Evolutionary conservation across 495 filamentous ascomycete genomes (phyloP).

Genomic region (Podospora appendiculata): DNA sequence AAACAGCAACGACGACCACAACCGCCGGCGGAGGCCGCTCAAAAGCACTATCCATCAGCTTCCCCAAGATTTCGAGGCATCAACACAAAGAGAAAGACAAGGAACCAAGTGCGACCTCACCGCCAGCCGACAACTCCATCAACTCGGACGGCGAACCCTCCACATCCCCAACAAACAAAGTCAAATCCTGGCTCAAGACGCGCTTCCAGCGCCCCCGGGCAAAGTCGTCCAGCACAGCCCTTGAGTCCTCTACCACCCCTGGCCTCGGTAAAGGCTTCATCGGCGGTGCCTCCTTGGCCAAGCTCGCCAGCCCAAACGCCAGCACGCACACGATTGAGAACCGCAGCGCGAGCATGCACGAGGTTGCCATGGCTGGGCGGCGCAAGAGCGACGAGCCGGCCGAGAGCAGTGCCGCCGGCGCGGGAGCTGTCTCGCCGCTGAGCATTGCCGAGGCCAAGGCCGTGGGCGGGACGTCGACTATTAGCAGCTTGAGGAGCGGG

Average conservation of each 20-base stretch:
- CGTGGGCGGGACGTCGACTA: background rate
- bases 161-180: slow-evolving; percentile 26
- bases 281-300: slow-evolving; percentile 36
- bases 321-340: slow-evolving; percentile 26
- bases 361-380: slow-evolving; percentile 44
- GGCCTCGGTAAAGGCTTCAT: slow-evolving; percentile 31
- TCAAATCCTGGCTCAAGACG: slow-evolving; percentile 56
- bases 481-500: slow-evolving; percentile 12
- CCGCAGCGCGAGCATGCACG: slow-evolving; percentile 33
- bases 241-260: background rate
- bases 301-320: slow-evolving; percentile 21
- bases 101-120: background rate
- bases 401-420: slow-evolving; percentile 7
- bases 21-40: background rate
- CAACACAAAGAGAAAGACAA: slow-evolving; percentile 1
- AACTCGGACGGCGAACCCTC: slow-evolving; percentile 4
- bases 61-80: slow-evolving; percentile 11
- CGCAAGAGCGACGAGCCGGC: background rate
- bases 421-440: background rate
- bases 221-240: slow-evolving; percentile 6
- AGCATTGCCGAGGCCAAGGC: background rate
- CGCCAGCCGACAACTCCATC: background rate
- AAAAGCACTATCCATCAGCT: slow-evolving; percentile 14
- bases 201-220: slow-evolving; percentile 38
- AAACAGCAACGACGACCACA: background rate